Conservation (phyloP, 2,329 filamentous ascomycete genomes). For the Claviceps maximensis region DNA sequence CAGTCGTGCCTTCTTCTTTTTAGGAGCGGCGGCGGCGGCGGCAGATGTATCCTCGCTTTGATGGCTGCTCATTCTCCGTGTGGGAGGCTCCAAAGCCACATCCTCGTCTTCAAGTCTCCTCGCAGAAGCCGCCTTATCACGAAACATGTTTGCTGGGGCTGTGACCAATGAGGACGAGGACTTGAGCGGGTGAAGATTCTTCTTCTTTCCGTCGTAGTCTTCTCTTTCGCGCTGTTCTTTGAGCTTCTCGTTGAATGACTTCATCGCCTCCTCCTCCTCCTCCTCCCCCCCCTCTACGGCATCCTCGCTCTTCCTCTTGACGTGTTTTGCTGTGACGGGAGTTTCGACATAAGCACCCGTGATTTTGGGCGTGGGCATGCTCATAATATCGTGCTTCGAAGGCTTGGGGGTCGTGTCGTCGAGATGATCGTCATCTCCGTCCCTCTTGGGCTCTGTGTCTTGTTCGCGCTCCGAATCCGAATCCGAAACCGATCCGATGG, state of each 20-base stretch:
- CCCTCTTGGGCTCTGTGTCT: slow-evolving; percentile 8
- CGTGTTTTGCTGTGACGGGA: slow-evolving; percentile 32
- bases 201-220: background rate
- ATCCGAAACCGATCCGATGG: slow-evolving; percentile 21
- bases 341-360: slow-evolving; percentile 45
- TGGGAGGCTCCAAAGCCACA: slow-evolving; percentile 20
- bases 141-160: slow-evolving; percentile 10
- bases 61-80: slow-evolving; percentile 13
- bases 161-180: background rate
- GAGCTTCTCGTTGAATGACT: slow-evolving; percentile 8
- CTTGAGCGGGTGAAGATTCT: background rate
- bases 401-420: slow-evolving; percentile 36
- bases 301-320: slow-evolving; percentile 14
- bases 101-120: slow-evolving; percentile 15
- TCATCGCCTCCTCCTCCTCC: background rate
- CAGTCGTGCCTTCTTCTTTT: slow-evolving; percentile 16
- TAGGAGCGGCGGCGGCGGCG: slow-evolving; percentile 10
- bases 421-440: slow-evolving; percentile 5
- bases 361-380: slow-evolving; percentile 39
- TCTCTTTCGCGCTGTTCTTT: slow-evolving; percentile 8
- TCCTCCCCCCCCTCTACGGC: background rate
- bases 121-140: slow-evolving; percentile 13
- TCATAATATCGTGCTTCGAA: slow-evolving; percentile 29
- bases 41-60: slow-evolving; percentile 8
- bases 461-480: slow-evolving; percentile 19